Base-by-base conservation (phyloP, 352 stramenopile genomes). In the Globisporangium heterothallicum region DNA sequence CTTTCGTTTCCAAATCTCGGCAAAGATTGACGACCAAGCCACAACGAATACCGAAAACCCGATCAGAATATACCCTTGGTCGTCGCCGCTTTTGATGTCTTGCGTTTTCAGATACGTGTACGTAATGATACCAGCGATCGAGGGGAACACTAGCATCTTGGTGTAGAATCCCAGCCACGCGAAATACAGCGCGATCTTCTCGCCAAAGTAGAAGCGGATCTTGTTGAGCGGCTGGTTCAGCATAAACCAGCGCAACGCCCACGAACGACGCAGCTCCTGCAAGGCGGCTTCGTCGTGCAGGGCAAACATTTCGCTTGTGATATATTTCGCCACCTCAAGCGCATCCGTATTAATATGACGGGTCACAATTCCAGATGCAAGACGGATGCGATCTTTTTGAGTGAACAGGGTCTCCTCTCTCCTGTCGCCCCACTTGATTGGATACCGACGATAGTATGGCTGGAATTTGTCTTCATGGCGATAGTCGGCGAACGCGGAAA, bases 131-230 rank as follows among this genome's bases (percentile, higher is more conserved):
- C 88, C 88, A 0, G 81, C 63, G 8, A 94, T 73, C 8, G 78
- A 64, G 12, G 87, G 85, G 34, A 94, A 74, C 1, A 95, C 19
- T 4, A 97, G 72, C 82, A 94, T 93, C 70, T 93, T 93, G n/a
- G 88, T 97, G 71, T 96, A 97, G 52, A 95, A 96, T 9, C 87
- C 86, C 27, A 97, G 72, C 77, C 86, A 97, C 9, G 85, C 86
- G 61, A 97, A 97, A 59, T 97, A 97, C 24, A 97, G 76, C 25
- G 81, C 86, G 14, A 95, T 80, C 52, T 92, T 90, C 53, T 97
- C 86, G 48, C 89, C 89, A 73, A 95, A 97, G 64, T 97, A 97
- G 45, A 74, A 81, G 7, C 82, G 81, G 42, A 97, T 92, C 42
- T 90, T 85, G 65, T 92, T 74, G 12, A 97, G 60, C 18, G 88